phyloP scores from a whole-genome alignment of 2,329 filamentous ascomycete species.

The Fusarium sp. region DNA sequence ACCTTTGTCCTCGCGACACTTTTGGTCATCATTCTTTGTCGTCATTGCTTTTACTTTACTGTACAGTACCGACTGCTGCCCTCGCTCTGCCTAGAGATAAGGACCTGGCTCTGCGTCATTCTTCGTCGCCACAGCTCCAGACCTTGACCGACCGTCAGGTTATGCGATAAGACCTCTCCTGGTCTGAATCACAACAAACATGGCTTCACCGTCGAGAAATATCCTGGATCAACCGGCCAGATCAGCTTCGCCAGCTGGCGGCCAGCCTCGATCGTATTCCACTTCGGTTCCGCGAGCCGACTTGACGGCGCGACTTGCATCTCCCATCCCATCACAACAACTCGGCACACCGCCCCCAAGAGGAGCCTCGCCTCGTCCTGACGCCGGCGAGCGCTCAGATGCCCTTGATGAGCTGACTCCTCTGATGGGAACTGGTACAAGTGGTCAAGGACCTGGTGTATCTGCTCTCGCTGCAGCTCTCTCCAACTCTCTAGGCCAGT shows the following conservation, averaged over 20 bases:
- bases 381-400: slow-evolving; percentile 30
- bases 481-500: slow-evolving; percentile 76
- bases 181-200: slow-evolving; percentile 36
- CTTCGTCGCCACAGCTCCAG: slow-evolving; percentile 17
- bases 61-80: background rate
- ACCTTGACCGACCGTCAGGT: slow-evolving; percentile 15
- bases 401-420: slow-evolving; percentile 64
- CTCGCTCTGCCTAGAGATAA: slow-evolving; percentile 12
- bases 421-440: slow-evolving; percentile 72
- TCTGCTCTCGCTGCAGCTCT: slow-evolving; percentile 92
- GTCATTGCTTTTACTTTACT: slow-evolving; percentile 27
- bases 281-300: slow-evolving; percentile 68
- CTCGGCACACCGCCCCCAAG: slow-evolving; percentile 51
- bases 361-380: slow-evolving; percentile 46
- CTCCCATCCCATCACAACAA: slow-evolving; percentile 60
- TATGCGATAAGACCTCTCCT: slow-evolving; percentile 42
- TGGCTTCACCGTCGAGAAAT: slow-evolving; percentile 54
- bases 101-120: slow-evolving; percentile 26
- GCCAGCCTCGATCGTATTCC: slow-evolving; percentile 58
- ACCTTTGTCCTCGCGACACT: slow-evolving; percentile 19
- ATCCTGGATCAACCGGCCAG: slow-evolving; percentile 51
- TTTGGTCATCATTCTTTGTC: slow-evolving; percentile 22
- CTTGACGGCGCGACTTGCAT: slow-evolving; percentile 69
- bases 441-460: slow-evolving; percentile 79
- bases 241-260: slow-evolving; percentile 61